phyloP scores from a whole-genome alignment of 78 protist genomes.

The Guillardia theta region DNA sequence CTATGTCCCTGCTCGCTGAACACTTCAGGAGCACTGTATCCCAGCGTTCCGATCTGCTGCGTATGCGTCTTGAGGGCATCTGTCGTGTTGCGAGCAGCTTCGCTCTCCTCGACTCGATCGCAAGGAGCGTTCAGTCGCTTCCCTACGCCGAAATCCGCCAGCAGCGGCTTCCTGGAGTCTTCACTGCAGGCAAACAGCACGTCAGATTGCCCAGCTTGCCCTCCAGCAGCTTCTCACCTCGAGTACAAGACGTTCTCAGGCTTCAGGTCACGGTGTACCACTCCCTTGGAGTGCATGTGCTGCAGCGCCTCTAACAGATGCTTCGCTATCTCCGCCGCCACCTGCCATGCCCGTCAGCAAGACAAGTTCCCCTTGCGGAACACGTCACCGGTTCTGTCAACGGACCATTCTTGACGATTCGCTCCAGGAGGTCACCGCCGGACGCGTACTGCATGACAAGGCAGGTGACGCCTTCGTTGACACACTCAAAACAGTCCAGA shows the following conservation, averaged over 20 bases:
- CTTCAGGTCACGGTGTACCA: constrained; percentile 21
- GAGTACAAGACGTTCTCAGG: not conserved
- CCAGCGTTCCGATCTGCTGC: not conserved
- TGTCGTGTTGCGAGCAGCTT: not conserved
- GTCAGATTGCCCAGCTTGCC: not conserved
- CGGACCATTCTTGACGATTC: not conserved
- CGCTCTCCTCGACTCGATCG: not conserved
- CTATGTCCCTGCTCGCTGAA: not conserved
- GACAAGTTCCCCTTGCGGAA: not conserved
- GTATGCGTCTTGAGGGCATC: not conserved
- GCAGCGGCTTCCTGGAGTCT: not conserved
- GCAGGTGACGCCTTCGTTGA: constrained; percentile 17
- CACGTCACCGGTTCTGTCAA: not conserved
- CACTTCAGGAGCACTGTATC: constrained; percentile 4
- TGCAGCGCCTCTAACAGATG: not conserved
- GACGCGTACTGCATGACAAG: constrained; percentile 36
- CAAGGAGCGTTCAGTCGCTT: not conserved
- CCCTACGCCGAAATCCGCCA: constrained; percentile 33
- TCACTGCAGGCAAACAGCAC: not conserved
- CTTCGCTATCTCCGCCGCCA: not conserved
- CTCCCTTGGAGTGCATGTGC: constrained; percentile 20
- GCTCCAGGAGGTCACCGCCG: not conserved
- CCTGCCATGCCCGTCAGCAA: not conserved
- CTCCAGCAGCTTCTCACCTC: not conserved
- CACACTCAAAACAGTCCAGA: not conserved